These are phyloP conservation scores for Fraxinus albicans DNA, from an alignment of 305 asterid species.

Conservation along the genomic window DNA sequence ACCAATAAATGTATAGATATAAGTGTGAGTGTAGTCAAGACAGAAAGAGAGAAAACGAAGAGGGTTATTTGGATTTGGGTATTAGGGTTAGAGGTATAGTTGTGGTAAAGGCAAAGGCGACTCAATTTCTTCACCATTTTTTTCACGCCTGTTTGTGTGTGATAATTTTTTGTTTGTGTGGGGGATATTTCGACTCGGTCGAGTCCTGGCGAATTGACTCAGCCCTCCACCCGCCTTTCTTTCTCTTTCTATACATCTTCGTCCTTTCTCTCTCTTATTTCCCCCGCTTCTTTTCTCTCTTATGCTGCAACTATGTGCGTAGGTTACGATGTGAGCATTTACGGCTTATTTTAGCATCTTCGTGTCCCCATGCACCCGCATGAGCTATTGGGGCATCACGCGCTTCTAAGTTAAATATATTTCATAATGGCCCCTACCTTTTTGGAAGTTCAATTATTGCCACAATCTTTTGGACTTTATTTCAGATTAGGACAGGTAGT, in stretches of 20 bases:
- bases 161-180: slow-evolving; percentile 33
- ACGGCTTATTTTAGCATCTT: slow-evolving; percentile 29
- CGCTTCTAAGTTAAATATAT: not conserved
- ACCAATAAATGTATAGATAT: slow-evolving; percentile 9
- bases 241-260: slow-evolving; percentile 15
- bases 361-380: slow-evolving; percentile 5
- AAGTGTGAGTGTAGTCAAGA: slow-evolving; percentile 29
- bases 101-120: slow-evolving; percentile 51
- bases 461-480: not conserved
- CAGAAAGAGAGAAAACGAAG: slow-evolving; percentile 22
- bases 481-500: not conserved
- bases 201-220: slow-evolving; percentile 50
- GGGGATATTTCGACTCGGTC: slow-evolving; percentile 38
- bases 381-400: not conserved
- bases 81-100: slow-evolving; percentile 53
- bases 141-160: slow-evolving; percentile 48
- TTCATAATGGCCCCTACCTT: not conserved
- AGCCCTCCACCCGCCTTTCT: slow-evolving; percentile 24
- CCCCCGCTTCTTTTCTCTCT: slow-evolving; percentile 26
- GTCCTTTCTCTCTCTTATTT: slow-evolving; percentile 17
- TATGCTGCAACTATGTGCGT: slow-evolving; percentile 64
- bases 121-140: slow-evolving; percentile 87
- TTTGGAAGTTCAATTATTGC: not conserved
- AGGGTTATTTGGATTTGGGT: slow-evolving; percentile 40
- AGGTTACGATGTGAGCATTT: slow-evolving; percentile 28